Evolutionary conservation across 192 early-diverging fungal species (phyloP).

Genomic region (Coemansia sp.): DNA sequence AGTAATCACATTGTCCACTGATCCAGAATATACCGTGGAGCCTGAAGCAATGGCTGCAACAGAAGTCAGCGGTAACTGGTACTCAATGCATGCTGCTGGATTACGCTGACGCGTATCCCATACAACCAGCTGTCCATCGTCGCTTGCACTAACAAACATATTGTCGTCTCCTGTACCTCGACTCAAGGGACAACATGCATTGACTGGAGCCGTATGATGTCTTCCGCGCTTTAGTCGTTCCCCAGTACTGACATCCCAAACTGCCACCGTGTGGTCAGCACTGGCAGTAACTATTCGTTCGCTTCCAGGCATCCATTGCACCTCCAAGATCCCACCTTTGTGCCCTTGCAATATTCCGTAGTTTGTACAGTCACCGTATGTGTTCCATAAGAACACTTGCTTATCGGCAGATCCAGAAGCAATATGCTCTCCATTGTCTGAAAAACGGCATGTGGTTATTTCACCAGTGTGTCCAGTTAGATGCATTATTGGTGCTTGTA

Average conservation of each 20-base stretch:
- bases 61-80: conserved; percentile 73
- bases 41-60: conserved; percentile 72
- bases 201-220: conserved; percentile 80
- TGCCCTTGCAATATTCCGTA: conserved; percentile 87
- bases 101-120: conserved; percentile 72
- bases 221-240: conserved; percentile 76
- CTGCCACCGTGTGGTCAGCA: conserved; percentile 71
- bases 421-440: conserved; percentile 75
- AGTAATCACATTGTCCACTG: conserved; percentile 87
- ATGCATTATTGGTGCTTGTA: conserved; percentile 84
- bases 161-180: conserved; percentile 62
- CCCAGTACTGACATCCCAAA: conserved; percentile 85
- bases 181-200: conserved; percentile 69
- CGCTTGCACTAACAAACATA: conserved; percentile 75
- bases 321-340: conserved; percentile 75
- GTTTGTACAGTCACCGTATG: conserved; percentile 87
- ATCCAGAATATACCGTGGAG: conserved; percentile 75
- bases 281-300: conserved; percentile 80
- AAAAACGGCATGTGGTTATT: conserved; percentile 81
- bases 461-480: conserved; percentile 80
- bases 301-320: conserved; percentile 85
- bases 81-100: conserved; percentile 59
- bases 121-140: conserved; percentile 77
- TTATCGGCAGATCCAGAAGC: conserved; percentile 81
- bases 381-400: conserved; percentile 90